These are phyloP conservation scores for Penicillium maclennaniae DNA, from an alignment of 495 filamentous ascomycete species.

Conservation along the genomic window DNA sequence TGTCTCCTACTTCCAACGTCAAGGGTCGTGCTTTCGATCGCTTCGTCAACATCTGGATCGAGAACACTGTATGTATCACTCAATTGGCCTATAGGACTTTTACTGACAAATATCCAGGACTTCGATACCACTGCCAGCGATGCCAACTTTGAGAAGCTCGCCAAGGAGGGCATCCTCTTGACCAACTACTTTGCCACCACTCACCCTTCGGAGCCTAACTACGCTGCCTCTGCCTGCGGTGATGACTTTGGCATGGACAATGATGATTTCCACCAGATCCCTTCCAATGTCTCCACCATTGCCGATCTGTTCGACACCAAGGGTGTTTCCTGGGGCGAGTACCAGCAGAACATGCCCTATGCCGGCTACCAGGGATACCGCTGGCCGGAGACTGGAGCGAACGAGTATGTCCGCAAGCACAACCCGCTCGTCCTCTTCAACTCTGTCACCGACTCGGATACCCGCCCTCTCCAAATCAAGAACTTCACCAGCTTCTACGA, in stretches of 20 bases:
- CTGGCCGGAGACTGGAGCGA: conserved; percentile 43
- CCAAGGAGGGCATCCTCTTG: conserved; percentile 59
- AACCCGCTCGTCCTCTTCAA: conserved; percentile 62
- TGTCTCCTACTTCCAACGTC: conserved; percentile 57
- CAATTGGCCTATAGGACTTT: background rate
- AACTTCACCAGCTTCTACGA: conserved; percentile 61
- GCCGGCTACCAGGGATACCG: conserved; percentile 60
- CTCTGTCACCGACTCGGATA: conserved; percentile 50
- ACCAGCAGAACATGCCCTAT: conserved; percentile 68
- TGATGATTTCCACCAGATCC: conserved; percentile 55
- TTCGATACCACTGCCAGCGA: conserved; percentile 49
- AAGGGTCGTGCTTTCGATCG: conserved; percentile 63
- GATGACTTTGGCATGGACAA: conserved; percentile 68
- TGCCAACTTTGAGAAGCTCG: conserved; percentile 52
- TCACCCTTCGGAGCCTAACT: conserved; percentile 71
- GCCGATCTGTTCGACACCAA: conserved; percentile 67
- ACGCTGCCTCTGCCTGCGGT: conserved; percentile 57
- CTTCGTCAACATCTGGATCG: conserved; percentile 66
- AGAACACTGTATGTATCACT: conserved; percentile 60
- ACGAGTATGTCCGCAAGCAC: conserved; percentile 78
- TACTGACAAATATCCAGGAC: conserved; percentile 39
- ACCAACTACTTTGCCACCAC: conserved; percentile 62
- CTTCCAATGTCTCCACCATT: conserved; percentile 61
- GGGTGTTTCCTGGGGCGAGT: conserved; percentile 64
- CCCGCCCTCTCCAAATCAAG: conserved; percentile 60